These are phyloP conservation scores for Avena atlantica DNA, from an alignment of 176 grass and related monocot species.

Conservation along the genomic window DNA sequence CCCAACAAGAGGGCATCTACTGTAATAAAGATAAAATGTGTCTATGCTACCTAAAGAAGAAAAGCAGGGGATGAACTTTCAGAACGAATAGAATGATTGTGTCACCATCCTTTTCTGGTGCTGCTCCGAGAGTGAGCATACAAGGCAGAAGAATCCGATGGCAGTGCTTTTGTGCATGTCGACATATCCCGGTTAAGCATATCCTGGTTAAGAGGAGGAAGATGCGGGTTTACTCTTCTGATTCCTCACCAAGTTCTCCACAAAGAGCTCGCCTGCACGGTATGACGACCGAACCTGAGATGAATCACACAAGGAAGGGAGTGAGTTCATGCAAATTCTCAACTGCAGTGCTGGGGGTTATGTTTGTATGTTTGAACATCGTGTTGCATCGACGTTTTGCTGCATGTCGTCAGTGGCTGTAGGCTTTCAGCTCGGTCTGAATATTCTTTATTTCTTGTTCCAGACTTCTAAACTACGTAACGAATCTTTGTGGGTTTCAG, in stretches of 20 bases:
- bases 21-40: constrained; percentile 13
- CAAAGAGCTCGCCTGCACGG: constrained; percentile 89
- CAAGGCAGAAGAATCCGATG: constrained; percentile 6
- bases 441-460: too few species aligned
- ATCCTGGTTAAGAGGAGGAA: constrained; percentile 39
- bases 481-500: not conserved
- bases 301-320: constrained; percentile 19
- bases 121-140: constrained; percentile 28
- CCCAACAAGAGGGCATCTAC: constrained; percentile 24
- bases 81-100: constrained; percentile 26
- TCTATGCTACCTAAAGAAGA: constrained; percentile 21
- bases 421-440: not conserved
- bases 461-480: not conserved
- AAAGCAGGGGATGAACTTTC: constrained; percentile 24
- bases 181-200: constrained; percentile 33
- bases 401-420: not conserved
- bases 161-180: not conserved
- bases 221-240: constrained; percentile 43
- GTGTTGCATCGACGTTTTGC: not conserved
- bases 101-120: constrained; percentile 12
- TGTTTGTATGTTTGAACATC: not conserved
- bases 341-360: not conserved
- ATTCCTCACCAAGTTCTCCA: constrained; percentile 81
- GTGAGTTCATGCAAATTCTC: constrained; percentile 1
- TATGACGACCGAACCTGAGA: constrained; percentile 90